A percentile compares a stretch with the other conserved stretches of the same genome.
phyloP scores from a whole-genome alignment of 345 rosid species.

The Arabis alpina region DNA sequence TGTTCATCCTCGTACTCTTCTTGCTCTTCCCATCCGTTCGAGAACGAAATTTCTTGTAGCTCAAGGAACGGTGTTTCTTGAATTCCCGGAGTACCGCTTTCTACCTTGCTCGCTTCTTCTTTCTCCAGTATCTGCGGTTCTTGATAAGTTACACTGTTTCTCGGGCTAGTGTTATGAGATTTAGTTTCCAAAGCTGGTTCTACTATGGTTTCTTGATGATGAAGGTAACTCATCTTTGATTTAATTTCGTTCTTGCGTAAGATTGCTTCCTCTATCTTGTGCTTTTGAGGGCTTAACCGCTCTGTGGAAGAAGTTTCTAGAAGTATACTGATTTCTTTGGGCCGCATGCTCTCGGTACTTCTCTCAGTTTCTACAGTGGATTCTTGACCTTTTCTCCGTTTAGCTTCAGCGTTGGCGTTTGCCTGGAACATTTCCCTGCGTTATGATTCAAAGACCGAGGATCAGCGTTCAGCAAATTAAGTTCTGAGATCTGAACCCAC shows the following conservation, averaged over 20 bases:
- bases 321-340: slow-evolving; percentile 17
- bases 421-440: slow-evolving; percentile 20
- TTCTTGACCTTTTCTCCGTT: slow-evolving; percentile 13
- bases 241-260: slow-evolving; percentile 1
- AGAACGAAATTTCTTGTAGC: slow-evolving; percentile 15
- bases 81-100: neutral
- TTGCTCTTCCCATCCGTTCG: slow-evolving; percentile 47
- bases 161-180: neutral
- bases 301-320: slow-evolving; percentile 8
- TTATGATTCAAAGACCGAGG: neutral
- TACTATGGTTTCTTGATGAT: slow-evolving; percentile 29
- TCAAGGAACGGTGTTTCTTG: slow-evolving; percentile 14
- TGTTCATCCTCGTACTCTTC: slow-evolving; percentile 43
- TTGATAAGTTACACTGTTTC: slow-evolving; percentile 3
- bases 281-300: neutral
- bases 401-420: slow-evolving; percentile 18
- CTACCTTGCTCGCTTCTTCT: neutral
- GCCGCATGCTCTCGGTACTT: neutral
- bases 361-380: slow-evolving; percentile 1
- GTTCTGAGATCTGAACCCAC: neutral
- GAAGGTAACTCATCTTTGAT: slow-evolving; percentile 28
- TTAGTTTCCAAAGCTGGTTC: slow-evolving; percentile 30
- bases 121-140: neutral
- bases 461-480: neutral
- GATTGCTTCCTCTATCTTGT: slow-evolving; percentile 21